A percentile compares a stretch with the other conserved stretches of the same genome.
These are phyloP conservation scores for Flaveria sonorensis DNA, from an alignment of 129 eudicot genomes.

Conservation along the genomic window DNA sequence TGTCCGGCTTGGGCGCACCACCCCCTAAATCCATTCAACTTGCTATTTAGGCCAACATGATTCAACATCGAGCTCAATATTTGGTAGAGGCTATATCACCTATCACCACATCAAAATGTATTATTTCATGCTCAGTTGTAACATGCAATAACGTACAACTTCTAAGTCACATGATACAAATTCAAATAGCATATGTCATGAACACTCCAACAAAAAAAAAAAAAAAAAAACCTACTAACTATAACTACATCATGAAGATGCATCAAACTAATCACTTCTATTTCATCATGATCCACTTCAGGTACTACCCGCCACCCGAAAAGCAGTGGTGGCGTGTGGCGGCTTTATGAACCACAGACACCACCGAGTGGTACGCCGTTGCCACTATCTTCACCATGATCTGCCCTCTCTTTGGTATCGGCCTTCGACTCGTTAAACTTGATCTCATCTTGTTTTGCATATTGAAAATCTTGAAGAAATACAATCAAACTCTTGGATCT, in stretches of 20 bases:
- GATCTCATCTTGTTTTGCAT: conserved; percentile 39
- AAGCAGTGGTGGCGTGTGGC: conserved; percentile 26
- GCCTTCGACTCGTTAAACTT: conserved; percentile 40
- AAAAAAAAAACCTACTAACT: conserved; percentile 25
- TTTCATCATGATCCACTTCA: conserved; percentile 8
- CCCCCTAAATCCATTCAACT: background rate
- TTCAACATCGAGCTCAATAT: background rate
- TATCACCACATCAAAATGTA: background rate
- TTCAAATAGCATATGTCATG: conserved; percentile 20
- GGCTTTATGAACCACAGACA: conserved; percentile 41
- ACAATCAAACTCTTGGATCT: conserved; percentile 18
- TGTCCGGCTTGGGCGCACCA: too few species aligned
- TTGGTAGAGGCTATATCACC: background rate
- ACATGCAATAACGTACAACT: background rate
- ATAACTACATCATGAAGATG: conserved; percentile 8
- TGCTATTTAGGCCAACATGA: background rate
- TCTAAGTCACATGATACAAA: background rate
- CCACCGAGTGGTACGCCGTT: conserved; percentile 55
- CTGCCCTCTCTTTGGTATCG: conserved; percentile 66
- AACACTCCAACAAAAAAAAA: conserved; percentile 7
- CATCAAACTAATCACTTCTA: conserved; percentile 20
- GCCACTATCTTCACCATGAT: conserved; percentile 61
- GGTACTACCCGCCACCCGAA: background rate
- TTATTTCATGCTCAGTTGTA: conserved; percentile 12
- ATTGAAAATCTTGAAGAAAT: conserved; percentile 19